phyloP scores from a whole-genome alignment of 2,329 filamentous ascomycete genomes.

The Aspergillus ustus region DNA sequence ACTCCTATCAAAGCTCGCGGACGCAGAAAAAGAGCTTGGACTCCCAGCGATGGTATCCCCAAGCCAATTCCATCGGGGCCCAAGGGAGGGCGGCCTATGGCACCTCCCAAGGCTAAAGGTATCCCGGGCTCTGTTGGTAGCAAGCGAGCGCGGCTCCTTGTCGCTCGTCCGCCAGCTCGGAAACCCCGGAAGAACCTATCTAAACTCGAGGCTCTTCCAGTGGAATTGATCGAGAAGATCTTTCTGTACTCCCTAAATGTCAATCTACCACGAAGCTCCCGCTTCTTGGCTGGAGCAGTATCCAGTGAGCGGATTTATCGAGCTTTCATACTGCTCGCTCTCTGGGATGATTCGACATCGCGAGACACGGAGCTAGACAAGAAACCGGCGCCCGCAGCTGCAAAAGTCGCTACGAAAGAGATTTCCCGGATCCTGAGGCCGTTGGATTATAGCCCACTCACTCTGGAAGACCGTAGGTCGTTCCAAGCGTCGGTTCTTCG shows the following conservation, averaged over 20 bases:
- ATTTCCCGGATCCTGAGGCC: conserved; percentile 42
- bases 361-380: background rate
- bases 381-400: background rate
- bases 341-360: conserved; percentile 39
- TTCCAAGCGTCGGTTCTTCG: conserved; percentile 43
- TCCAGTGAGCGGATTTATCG: conserved; percentile 48
- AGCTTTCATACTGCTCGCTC: conserved; percentile 45
- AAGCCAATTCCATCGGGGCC: conserved; percentile 21
- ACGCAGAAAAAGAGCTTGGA: conserved; percentile 27
- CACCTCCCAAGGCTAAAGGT: conserved; percentile 17
- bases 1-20: conserved; percentile 40
- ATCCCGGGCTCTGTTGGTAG: conserved; percentile 18
- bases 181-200: conserved; percentile 30
- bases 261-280: conserved; percentile 50
- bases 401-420: background rate
- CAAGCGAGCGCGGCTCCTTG: conserved; percentile 22
- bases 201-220: conserved; percentile 52
- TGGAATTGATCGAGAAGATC: conserved; percentile 58
- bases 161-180: conserved; percentile 1
- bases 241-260: conserved; percentile 55
- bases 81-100: conserved; percentile 23
- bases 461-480: conserved; percentile 29
- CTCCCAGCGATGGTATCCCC: conserved; percentile 4
- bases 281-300: conserved; percentile 43
- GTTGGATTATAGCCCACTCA: conserved; percentile 38